Evolutionary conservation across 139 green algal species (phyloP).

Genomic region (Chlorella sp.): DNA sequence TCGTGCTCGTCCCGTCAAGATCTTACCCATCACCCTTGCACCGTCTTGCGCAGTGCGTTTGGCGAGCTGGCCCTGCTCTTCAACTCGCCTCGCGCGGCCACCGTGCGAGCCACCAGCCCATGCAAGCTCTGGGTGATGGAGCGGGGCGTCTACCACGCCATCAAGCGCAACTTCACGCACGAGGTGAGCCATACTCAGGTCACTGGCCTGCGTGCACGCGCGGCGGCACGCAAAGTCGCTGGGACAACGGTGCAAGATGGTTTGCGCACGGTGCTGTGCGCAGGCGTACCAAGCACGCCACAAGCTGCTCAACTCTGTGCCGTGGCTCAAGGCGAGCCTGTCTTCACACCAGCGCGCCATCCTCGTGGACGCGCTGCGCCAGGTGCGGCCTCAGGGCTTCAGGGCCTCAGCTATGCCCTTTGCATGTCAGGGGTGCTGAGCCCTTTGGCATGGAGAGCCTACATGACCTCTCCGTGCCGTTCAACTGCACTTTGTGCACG

Average conservation of each 20-base stretch:
- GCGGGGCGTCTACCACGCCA: slow-evolving; percentile 64
- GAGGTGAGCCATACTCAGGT: slow-evolving; percentile 9
- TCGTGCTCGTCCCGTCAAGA: too few relatives aligned
- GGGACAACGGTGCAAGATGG: neutral
- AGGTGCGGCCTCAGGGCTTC: too few relatives aligned
- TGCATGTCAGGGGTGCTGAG: too few relatives aligned
- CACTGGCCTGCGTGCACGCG: neutral
- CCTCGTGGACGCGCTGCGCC: slow-evolving; percentile 74
- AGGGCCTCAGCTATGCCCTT: too few relatives aligned
- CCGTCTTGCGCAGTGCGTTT: slow-evolving; percentile 64
- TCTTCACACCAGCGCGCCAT: slow-evolving; percentile 54
- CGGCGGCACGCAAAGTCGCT: too few relatives aligned
- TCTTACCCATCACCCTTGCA: too few relatives aligned
- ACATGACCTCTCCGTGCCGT: too few relatives aligned
- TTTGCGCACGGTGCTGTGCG: too few relatives aligned
- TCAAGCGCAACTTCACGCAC: slow-evolving; percentile 67
- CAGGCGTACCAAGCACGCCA: slow-evolving; percentile 28
- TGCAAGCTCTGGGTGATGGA: slow-evolving; percentile 83
- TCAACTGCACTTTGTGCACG: too few relatives aligned
- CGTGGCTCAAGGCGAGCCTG: slow-evolving; percentile 66
- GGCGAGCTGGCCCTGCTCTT: slow-evolving; percentile 94
- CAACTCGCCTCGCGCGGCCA: slow-evolving; percentile 74
- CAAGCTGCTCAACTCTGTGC: slow-evolving; percentile 58
- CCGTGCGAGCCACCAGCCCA: slow-evolving; percentile 57
- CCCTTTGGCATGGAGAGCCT: too few relatives aligned